Evolutionary conservation across 176 grass and related monocot genomes (phyloP), one percentile per base, ranked within the genome.

Genomic region (Rhipidocladum racemiflorum): DNA sequence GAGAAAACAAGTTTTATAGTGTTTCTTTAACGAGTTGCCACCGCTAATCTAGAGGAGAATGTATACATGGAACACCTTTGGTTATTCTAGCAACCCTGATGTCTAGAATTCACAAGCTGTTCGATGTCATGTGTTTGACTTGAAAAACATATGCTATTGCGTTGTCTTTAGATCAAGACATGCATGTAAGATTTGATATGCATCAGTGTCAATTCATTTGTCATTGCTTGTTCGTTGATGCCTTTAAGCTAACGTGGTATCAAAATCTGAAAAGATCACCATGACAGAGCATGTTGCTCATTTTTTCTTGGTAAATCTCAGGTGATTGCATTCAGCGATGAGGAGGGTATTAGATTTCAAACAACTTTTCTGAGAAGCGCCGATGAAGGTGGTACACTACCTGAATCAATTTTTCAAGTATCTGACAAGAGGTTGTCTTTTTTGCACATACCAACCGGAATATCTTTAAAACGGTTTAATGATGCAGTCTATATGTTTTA

Each of bases 301-400:
- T 28, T 40, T 81, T 65, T 39, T 5, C 30, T 28, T 65, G 9
- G 9, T 76, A 75, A 76, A 46, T 30, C 18, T 75, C 77, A 99
- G 96, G 89, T 99, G 7, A 99, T 99, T 78, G 92, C 96, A 87
- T 99, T 99, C 88, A 95, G 96, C 25, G 92, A 99, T 38, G 96
- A 99, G 85, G 96, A 99, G 81, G 96, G 96, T 2, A 79, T 99
- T 54, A 90, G 92, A 57, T 99, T 99, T 72, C 96, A 99, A 61
- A 91, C 92, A 38, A 99, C 96, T 17, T 99, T 99, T 80, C 72
- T 99, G 87, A 92, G 96, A 84, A 99, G 96, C 87, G 96, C 91
- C 38, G 92, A 92, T 86, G 85, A 95, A 90, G 92, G 92, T 90
- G 96, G 96, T 91, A 82, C 72, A 83, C 89, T 99, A 79, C 89